A percentile compares a stretch with the other conserved stretches of the same genome.
Conservation (phyloP, 2,329 filamentous ascomycete species). For the Aspergillus piperis region DNA sequence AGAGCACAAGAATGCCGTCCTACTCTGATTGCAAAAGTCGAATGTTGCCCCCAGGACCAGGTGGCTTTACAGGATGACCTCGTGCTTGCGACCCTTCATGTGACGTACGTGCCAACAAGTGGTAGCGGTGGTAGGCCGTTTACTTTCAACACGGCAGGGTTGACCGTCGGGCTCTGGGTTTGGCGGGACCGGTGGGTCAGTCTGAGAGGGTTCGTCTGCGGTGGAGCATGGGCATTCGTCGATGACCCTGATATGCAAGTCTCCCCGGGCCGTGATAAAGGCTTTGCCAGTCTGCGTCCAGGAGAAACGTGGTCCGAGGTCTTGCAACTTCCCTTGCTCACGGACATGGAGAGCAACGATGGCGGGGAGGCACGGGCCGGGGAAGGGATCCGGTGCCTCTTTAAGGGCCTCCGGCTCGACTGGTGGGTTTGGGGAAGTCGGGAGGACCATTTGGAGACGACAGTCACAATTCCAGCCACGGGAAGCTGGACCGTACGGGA, state of each 20-base stretch:
- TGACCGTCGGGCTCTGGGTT: neutral
- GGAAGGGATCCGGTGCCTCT: neutral
- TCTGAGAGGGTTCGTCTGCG: neutral
- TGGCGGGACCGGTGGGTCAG: slow-evolving; percentile 3
- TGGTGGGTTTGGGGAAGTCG: neutral
- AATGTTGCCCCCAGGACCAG: neutral
- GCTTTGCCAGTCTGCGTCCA: neutral
- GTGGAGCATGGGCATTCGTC: neutral
- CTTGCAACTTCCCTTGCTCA: neutral
- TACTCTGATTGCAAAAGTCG: neutral
- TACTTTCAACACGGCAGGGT: neutral
- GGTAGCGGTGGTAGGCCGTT: neutral
- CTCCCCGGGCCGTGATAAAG: neutral
- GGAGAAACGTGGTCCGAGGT: slow-evolving; percentile 2
- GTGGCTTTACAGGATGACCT: neutral
- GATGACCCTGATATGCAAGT: slow-evolving; percentile 4
- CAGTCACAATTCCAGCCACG: neutral
- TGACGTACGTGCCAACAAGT: neutral
- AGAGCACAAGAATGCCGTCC: neutral
- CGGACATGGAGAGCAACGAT: neutral
- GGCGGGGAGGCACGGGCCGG: neutral
- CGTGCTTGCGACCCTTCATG: neutral
- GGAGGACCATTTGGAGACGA: neutral
- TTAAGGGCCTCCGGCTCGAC: neutral
- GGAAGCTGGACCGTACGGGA: neutral